phyloP scores from a whole-genome alignment of 192 early-diverging fungal genomes.

The Backusella liffmaniae region DNA sequence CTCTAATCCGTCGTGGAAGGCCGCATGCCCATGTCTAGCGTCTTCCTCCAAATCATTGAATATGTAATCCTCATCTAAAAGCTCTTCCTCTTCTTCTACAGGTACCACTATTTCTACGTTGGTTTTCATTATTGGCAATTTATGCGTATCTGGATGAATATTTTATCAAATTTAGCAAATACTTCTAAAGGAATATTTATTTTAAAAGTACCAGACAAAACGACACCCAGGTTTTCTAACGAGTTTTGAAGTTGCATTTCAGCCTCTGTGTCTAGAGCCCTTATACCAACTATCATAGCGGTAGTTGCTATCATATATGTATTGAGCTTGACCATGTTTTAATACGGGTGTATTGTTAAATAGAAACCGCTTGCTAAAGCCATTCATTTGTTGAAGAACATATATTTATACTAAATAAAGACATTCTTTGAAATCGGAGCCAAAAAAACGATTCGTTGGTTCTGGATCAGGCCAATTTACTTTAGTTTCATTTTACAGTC shows the following conservation, averaged over 20 bases:
- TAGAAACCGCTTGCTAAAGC: neutral
- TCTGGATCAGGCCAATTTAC: neutral
- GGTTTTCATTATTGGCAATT: neutral
- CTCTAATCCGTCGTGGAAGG: neutral
- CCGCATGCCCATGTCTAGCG: neutral
- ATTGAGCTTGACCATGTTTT: neutral
- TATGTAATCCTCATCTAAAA: neutral
- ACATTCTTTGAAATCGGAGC: neutral
- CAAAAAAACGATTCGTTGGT: neutral
- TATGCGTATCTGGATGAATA: neutral
- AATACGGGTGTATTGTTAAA: neutral
- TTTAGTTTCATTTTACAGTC: neutral
- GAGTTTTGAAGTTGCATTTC: neutral
- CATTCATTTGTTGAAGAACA: too few species aligned
- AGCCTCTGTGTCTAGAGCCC: neutral
- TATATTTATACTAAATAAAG: too few species aligned
- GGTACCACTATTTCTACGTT: too few species aligned
- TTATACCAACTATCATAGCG: neutral
- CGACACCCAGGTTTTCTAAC: neutral
- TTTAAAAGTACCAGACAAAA: neutral
- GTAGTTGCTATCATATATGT: neutral
- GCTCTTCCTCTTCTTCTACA: too few species aligned
- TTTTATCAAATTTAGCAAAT: neutral
- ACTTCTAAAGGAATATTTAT: neutral
- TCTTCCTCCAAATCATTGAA: neutral